phyloP scores from a whole-genome alignment of 2,329 filamentous ascomycete genomes.

The Fusarium nelsonii region DNA sequence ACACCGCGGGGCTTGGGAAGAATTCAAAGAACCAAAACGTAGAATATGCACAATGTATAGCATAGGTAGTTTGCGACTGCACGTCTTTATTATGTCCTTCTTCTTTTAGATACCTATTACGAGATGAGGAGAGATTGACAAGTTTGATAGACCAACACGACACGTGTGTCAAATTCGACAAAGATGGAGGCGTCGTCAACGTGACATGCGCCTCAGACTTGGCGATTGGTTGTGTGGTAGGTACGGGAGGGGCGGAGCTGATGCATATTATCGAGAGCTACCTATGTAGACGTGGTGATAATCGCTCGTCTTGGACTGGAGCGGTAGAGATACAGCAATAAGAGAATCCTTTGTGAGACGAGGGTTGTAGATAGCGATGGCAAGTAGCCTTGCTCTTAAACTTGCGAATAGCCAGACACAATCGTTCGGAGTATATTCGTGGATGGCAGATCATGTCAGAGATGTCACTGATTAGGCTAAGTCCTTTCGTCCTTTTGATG shows the following conservation, averaged over 20 bases:
- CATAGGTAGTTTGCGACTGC: conserved; percentile 6
- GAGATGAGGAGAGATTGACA: background rate
- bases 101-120: conserved; percentile 23
- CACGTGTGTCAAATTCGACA: background rate
- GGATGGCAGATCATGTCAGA: background rate
- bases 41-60: conserved; percentile 6
- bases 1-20: conserved; percentile 25
- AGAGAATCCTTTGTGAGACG: background rate
- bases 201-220: conserved; percentile 31
- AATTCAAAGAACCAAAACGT: conserved; percentile 18
- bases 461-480: background rate
- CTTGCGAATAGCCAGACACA: background rate
- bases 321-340: background rate
- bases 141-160: conserved; percentile 9
- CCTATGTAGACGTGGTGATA: background rate
- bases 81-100: conserved; percentile 12
- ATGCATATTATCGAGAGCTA: conserved; percentile 14
- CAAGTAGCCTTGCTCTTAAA: background rate
- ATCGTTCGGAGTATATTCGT: background rate
- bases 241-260: conserved; percentile 19
- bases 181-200: conserved; percentile 37
- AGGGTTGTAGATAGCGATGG: too few relatives aligned
- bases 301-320: background rate
- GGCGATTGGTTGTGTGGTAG: conserved; percentile 28
- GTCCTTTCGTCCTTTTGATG: background rate